phyloP scores from a whole-genome alignment of 2,329 filamentous ascomycete species.

The Periconia macrospinosa region DNA sequence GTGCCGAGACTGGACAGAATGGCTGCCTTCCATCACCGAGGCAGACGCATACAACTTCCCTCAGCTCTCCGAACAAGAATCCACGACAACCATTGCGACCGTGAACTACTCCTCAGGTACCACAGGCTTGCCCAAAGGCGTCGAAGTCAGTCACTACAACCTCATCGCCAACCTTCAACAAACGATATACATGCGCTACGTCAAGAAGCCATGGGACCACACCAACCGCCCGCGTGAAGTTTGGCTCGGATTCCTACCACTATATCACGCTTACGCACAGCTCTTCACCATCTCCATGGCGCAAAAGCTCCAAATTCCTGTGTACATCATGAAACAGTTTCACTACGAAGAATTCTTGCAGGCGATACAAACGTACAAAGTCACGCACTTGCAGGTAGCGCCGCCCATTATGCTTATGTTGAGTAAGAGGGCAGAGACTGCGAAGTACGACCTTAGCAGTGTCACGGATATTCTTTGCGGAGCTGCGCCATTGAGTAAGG shows the following conservation, averaged over 20 bases:
- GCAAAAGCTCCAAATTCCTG: slow-evolving; percentile 49
- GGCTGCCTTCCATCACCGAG: slow-evolving; percentile 30
- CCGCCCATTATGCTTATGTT: slow-evolving; percentile 50
- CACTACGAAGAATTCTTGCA: slow-evolving; percentile 44
- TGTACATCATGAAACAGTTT: slow-evolving; percentile 48
- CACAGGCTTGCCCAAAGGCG: slow-evolving; percentile 56
- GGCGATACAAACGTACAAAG: slow-evolving; percentile 39
- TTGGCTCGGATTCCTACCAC: slow-evolving; percentile 51
- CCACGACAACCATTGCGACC: slow-evolving; percentile 41
- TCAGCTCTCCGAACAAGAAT: slow-evolving; percentile 25
- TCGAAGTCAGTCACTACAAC: slow-evolving; percentile 54
- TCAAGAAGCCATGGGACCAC: slow-evolving; percentile 44
- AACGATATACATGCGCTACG: slow-evolving; percentile 51
- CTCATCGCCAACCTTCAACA: slow-evolving; percentile 56
- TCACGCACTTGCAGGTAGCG: slow-evolving; percentile 46
- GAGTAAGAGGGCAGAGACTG: slow-evolving; percentile 46
- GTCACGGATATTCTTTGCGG: slow-evolving; percentile 46
- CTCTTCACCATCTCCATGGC: slow-evolving; percentile 46
- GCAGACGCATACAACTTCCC: slow-evolving; percentile 31
- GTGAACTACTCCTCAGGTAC: slow-evolving; percentile 58
- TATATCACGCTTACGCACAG: slow-evolving; percentile 53
- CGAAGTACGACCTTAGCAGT: slow-evolving; percentile 45
- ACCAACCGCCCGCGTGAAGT: slow-evolving; percentile 49
- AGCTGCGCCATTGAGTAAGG: slow-evolving; percentile 46
- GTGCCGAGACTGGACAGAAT: slow-evolving; percentile 34